A percentile compares a stretch with the other conserved stretches of the same genome.
Conservation (phyloP, 805 yeast species). For the Wickerhamomyces kurtzmanii region DNA sequence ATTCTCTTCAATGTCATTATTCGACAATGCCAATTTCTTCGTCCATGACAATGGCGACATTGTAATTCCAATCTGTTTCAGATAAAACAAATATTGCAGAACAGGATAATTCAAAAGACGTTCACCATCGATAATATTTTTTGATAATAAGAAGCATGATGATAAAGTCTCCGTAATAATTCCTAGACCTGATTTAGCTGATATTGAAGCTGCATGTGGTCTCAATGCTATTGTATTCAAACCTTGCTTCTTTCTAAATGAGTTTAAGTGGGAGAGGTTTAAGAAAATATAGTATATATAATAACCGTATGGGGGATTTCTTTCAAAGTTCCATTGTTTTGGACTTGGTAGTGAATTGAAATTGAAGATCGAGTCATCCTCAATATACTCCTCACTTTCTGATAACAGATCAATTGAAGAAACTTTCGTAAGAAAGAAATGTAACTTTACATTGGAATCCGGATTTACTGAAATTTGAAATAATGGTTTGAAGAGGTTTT, state of each 20-base stretch:
- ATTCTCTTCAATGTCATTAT: conserved; percentile 13
- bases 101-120: conserved; percentile 12
- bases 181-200: conserved; percentile 15
- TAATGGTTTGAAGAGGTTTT: conserved; percentile 22
- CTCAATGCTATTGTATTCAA: conserved; percentile 11
- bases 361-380: conserved; percentile 12
- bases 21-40: conserved; percentile 12
- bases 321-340: conserved; percentile 19
- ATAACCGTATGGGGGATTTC: conserved; percentile 29
- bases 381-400: conserved; percentile 12
- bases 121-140: conserved; percentile 16
- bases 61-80: conserved; percentile 18
- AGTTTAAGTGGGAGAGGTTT: conserved; percentile 12
- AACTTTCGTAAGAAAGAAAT: conserved; percentile 20
- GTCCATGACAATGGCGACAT: conserved; percentile 20
- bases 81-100: conserved; percentile 15
- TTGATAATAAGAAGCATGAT: conserved; percentile 12
- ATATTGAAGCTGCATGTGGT: conserved; percentile 13
- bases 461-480: conserved; percentile 17
- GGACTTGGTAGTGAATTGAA: conserved; percentile 14
- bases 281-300: conserved; percentile 24
- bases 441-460: conserved; percentile 14
- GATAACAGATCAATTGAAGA: conserved; percentile 22
- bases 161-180: conserved; percentile 15
- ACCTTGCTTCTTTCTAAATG: conserved; percentile 8